Percentiles rank a stretch among this genome's conserved stretches.
Conservation (phyloP, 805 yeast species). For the Lachancea fermentati region DNA sequence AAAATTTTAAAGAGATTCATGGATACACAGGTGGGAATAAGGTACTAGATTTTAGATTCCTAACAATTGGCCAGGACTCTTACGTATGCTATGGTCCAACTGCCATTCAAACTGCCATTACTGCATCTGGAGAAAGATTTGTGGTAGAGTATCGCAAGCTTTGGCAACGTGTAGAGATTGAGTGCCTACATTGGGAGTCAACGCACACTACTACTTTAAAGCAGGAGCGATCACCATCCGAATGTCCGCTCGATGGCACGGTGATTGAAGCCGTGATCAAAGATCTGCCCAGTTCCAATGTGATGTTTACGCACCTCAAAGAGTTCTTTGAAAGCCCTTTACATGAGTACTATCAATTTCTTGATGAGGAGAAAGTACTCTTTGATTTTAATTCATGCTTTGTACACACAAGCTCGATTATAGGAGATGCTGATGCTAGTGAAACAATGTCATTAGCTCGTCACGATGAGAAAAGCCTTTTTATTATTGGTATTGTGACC, state of each 20-base stretch:
- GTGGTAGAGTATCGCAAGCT: slow-evolving; percentile 17
- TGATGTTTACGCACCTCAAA: not conserved
- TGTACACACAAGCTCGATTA: slow-evolving; percentile 1
- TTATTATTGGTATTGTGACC: slow-evolving; percentile 25
- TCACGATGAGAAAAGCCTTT: slow-evolving; percentile 21
- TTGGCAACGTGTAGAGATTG: slow-evolving; percentile 24
- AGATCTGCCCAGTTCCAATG: slow-evolving; percentile 7
- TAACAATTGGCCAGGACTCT: slow-evolving; percentile 19
- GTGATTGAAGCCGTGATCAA: slow-evolving; percentile 4
- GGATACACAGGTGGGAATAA: not conserved
- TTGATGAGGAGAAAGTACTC: slow-evolving; percentile 6
- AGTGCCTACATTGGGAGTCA: slow-evolving; percentile 22
- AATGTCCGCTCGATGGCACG: slow-evolving; percentile 2
- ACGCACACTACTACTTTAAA: slow-evolving; percentile 12
- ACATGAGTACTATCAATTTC: slow-evolving; percentile 4
- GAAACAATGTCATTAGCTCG: not conserved
- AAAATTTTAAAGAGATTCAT: not conserved
- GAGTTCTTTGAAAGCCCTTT: slow-evolving; percentile 7
- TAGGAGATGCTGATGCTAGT: not conserved
- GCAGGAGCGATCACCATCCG: slow-evolving; percentile 16
- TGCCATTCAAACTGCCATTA: slow-evolving; percentile 19
- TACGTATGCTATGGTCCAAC: slow-evolving; percentile 29
- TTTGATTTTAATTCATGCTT: slow-evolving; percentile 5
- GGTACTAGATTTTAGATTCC: slow-evolving; percentile 1
- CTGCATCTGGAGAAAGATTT: slow-evolving; percentile 16